phyloP scores from a whole-genome alignment of 768 basidiomycete genomes.

The Hysterangium stoloniferum region DNA sequence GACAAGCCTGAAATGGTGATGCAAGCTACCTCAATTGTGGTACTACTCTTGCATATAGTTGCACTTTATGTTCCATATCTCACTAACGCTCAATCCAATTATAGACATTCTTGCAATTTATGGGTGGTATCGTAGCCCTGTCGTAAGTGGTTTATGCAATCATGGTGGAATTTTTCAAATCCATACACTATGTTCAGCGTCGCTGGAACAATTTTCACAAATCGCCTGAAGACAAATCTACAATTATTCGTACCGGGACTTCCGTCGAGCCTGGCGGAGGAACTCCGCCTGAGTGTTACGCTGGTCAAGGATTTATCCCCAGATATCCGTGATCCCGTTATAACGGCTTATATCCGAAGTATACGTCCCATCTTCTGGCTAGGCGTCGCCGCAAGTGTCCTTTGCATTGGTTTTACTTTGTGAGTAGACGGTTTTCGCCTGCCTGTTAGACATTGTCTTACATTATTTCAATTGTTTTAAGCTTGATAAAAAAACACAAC shows the following conservation, averaged over 20 bases:
- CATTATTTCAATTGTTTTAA: neutral
- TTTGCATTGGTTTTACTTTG: neutral
- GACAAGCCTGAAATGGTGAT: neutral
- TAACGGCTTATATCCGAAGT: neutral
- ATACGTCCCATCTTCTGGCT: neutral
- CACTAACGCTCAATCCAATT: neutral
- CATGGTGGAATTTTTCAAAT: neutral
- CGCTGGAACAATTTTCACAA: neutral
- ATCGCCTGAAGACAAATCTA: neutral
- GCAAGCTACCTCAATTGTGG: conserved; percentile 1
- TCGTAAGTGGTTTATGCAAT: neutral
- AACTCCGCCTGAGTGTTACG: neutral
- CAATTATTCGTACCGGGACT: neutral
- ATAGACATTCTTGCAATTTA: neutral
- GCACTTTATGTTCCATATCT: neutral
- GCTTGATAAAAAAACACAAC: neutral
- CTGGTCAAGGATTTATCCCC: neutral
- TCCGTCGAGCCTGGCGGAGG: neutral
- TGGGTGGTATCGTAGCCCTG: neutral
- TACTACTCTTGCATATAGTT: neutral
- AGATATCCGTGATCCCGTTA: neutral
- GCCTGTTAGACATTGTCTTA: neutral
- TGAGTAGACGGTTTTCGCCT: neutral
- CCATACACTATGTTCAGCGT: neutral
- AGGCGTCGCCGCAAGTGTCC: neutral